These are phyloP conservation scores for Solanum okadae DNA, from an alignment of 257 asterid species.

Conservation along the genomic window DNA sequence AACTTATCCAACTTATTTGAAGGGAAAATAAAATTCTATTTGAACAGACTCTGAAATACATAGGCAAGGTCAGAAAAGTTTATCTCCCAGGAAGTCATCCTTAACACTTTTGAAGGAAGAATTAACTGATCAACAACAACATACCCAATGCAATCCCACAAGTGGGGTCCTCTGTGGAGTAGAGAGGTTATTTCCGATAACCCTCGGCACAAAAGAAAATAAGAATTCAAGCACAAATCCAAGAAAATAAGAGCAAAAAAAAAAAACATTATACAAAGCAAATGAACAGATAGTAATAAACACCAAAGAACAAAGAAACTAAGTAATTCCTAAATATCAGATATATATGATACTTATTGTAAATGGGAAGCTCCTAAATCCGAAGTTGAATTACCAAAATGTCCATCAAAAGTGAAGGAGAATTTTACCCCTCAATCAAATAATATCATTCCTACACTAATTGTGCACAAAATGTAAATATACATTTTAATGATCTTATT, in stretches of 20 bases:
- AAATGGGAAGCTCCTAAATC: background rate
- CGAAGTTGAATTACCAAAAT: background rate
- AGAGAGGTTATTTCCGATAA: background rate
- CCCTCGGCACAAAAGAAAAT: background rate
- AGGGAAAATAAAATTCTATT: background rate
- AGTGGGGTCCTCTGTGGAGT: background rate
- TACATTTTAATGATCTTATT: background rate
- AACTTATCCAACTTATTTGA: background rate
- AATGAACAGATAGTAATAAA: background rate
- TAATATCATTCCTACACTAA: background rate
- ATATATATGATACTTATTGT: too few species aligned
- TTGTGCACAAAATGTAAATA: background rate
- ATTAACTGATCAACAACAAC: background rate
- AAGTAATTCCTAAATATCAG: background rate
- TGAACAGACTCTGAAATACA: background rate
- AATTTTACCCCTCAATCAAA: background rate
- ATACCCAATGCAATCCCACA: background rate
- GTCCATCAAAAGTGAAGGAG: background rate
- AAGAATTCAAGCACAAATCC: background rate
- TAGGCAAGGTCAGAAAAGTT: background rate
- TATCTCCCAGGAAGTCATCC: background rate
- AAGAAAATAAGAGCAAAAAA: background rate
- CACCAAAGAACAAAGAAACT: background rate
- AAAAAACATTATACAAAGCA: background rate
- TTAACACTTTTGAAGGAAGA: background rate